Percentiles rank a stretch among this genome's conserved stretches.
Evolutionary conservation across 257 asterid genomes (phyloP).

Genomic region (Solanum acaule): DNA sequence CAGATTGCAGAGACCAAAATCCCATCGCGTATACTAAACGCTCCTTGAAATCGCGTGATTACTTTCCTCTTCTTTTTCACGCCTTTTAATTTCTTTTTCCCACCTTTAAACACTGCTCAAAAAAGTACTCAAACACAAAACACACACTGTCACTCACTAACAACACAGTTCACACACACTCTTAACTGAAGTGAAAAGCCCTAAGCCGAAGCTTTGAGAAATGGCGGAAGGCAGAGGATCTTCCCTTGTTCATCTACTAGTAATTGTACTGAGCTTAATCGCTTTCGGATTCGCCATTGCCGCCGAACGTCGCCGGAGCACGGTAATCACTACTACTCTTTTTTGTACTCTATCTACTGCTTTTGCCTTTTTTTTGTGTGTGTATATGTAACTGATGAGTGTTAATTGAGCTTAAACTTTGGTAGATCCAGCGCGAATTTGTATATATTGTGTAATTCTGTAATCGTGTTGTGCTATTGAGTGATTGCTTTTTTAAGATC

Average conservation of each 20-base stretch:
- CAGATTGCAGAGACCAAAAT: not conserved
- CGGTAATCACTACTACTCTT: slow-evolving; percentile 21
- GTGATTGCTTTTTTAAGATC: too few species aligned
- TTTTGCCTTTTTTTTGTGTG: not conserved
- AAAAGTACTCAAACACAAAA: not conserved
- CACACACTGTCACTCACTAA: not conserved
- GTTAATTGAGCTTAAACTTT: too few species aligned
- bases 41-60: not conserved
- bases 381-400: too few species aligned
- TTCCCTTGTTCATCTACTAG: slow-evolving; percentile 74
- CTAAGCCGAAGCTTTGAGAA: not conserved
- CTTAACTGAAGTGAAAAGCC: not conserved
- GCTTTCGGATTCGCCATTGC: slow-evolving; percentile 94
- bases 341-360: not conserved
- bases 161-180: not conserved
- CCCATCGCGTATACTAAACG: not conserved
- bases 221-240: slow-evolving; percentile 68
- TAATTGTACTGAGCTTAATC: slow-evolving; percentile 56
- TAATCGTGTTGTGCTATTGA: too few species aligned
- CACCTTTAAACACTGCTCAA: not conserved
- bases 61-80: not conserved
- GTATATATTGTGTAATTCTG: too few species aligned
- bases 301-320: slow-evolving; percentile 94
- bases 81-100: not conserved
- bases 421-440: too few species aligned